Percentiles rank a stretch among this genome's conserved stretches.
Evolutionary conservation across 805 yeast species (phyloP).

Genomic region (Ascoidea asiatica): DNA sequence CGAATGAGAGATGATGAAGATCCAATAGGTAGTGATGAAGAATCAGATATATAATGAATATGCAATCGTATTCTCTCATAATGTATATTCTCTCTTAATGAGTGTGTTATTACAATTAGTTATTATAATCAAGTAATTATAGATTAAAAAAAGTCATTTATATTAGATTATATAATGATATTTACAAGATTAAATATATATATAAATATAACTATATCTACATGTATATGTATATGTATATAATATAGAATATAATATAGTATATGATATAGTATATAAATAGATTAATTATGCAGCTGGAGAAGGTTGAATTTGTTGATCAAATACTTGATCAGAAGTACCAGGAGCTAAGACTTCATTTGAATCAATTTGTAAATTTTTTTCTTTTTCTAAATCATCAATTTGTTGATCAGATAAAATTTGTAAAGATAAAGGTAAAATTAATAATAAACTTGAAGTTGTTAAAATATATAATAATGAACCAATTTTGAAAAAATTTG

Average conservation of each 20-base stretch:
- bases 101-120: too few relatives aligned
- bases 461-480: conserved; percentile 74
- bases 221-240: too few relatives aligned
- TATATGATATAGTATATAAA: neutral
- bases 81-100: too few relatives aligned
- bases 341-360: conserved; percentile 65
- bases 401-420: conserved; percentile 88
- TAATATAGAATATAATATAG: neutral
- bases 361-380: conserved; percentile 68
- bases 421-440: conserved; percentile 85
- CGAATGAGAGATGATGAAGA: too few relatives aligned
- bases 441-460: conserved; percentile 71
- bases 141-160: too few relatives aligned
- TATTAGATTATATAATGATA: too few relatives aligned
- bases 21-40: too few relatives aligned
- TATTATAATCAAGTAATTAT: too few relatives aligned
- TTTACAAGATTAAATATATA: too few relatives aligned
- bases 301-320: neutral
- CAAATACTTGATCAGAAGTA: conserved; percentile 18
- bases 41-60: too few relatives aligned
- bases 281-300: neutral
- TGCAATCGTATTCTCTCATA: too few relatives aligned
- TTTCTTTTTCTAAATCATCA: conserved; percentile 86
- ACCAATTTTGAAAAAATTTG: conserved; percentile 50
- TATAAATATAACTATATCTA: too few relatives aligned